Evolutionary conservation across 2,329 filamentous ascomycete species (phyloP).

Genomic region (Aspergillus ochraceus): DNA sequence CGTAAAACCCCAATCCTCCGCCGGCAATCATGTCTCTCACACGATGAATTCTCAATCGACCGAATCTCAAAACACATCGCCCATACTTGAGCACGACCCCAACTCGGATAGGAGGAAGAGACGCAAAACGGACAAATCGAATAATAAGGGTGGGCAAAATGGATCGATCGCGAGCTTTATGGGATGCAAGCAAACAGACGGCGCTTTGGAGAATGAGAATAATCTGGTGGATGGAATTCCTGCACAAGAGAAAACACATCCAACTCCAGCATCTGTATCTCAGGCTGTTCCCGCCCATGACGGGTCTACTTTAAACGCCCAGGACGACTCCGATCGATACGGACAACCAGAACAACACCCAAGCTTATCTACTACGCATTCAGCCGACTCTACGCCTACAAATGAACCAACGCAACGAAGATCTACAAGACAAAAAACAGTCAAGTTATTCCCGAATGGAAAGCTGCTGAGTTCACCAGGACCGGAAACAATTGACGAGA

Average conservation of each 20-base stretch:
- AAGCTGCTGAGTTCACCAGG: slow-evolving; percentile 43
- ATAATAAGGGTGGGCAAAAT: neutral
- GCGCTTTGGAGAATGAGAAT: neutral
- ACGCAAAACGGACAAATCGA: slow-evolving; percentile 29
- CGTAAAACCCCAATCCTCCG: neutral
- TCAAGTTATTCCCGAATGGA: slow-evolving; percentile 46
- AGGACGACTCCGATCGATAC: neutral
- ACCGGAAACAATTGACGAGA: slow-evolving; percentile 16
- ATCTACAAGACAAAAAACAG: slow-evolving; percentile 55
- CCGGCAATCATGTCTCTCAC: neutral
- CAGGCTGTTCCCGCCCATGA: neutral
- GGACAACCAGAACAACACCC: neutral
- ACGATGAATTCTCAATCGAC: slow-evolving; percentile 1
- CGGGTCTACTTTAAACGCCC: neutral
- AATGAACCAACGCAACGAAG: slow-evolving; percentile 23
- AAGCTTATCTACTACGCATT: neutral
- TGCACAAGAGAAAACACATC: neutral
- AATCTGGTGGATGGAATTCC: neutral
- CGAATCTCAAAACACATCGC: slow-evolving; percentile 1
- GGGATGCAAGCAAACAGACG: neutral
- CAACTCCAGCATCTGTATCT: neutral
- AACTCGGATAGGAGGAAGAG: slow-evolving; percentile 38
- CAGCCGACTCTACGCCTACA: neutral
- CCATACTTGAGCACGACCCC: slow-evolving; percentile 30
- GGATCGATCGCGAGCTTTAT: slow-evolving; percentile 4